Percentiles rank a stretch among this genome's conserved stretches.
phyloP scores from a whole-genome alignment of 768 basidiomycete genomes.

The Suillus lakei region DNA sequence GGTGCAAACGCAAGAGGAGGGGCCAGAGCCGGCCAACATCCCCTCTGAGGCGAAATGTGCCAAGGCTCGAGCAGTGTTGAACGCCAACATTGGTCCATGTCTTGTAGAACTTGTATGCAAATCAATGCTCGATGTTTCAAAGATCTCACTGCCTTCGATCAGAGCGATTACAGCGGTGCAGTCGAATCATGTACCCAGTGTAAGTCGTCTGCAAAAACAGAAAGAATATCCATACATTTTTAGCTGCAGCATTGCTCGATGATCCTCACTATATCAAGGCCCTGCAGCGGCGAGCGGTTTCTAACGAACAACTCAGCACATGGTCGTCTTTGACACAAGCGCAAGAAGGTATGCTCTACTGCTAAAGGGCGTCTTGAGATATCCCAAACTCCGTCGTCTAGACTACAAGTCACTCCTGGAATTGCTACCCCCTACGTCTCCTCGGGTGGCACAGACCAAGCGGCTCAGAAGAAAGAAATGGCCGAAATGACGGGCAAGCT shows the following conservation, averaged over 20 bases:
- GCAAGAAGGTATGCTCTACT: constrained; percentile 68
- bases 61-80: constrained; percentile 70
- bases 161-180: constrained; percentile 82
- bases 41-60: constrained; percentile 49
- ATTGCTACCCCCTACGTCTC: constrained; percentile 60
- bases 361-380: not conserved
- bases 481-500: constrained; percentile 91
- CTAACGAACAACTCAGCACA: constrained; percentile 78
- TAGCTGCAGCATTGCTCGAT: constrained; percentile 72
- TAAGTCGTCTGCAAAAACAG: constrained; percentile 18
- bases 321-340: constrained; percentile 85
- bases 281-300: constrained; percentile 83
- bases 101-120: constrained; percentile 73
- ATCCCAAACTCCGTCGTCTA: constrained; percentile 33
- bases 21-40: constrained; percentile 18
- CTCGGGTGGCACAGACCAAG: constrained; percentile 54
- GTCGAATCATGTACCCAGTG: constrained; percentile 84
- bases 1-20: constrained; percentile 18
- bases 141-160: constrained; percentile 8
- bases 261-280: constrained; percentile 88
- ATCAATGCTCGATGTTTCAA: not conserved
- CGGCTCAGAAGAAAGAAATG: constrained; percentile 84
- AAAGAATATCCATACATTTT: not conserved
- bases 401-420: constrained; percentile 81
- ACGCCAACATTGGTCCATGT: constrained; percentile 88